Base-by-base conservation (phyloP, 805 yeast species). In the Grigorovia yakushimaensis region DNA sequence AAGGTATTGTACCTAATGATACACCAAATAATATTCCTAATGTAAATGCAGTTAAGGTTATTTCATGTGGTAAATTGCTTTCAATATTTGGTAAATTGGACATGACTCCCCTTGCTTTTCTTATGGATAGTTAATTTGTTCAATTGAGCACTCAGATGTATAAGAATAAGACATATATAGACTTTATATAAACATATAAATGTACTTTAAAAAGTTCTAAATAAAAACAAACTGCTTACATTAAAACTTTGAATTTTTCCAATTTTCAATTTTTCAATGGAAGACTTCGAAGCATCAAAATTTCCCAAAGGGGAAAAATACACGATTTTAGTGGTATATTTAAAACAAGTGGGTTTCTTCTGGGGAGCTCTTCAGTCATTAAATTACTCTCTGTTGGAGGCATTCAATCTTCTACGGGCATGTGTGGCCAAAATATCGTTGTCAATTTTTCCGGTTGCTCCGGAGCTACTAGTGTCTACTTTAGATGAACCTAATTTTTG, bases 1-100 rank as follows among this genome's bases (percentile, higher is more conserved):
- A 47, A 5, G 66, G 60, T 2, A 67, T 6, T 0, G 66, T 46
- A 0, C 68, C 66, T 0, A 68, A 5, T 0, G 72, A 60, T 1
- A 60, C 39, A 1, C 83, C 83, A 10, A 69, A 55, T 1, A 70
- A 23, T 0, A 60, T 48, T 1, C 83, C 84, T 2, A 78, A 55
- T 0, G 59, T 24, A 17, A 68, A 67, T 0, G 82, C 66, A 1
- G 79, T 77, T 1, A 62, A 47, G 0, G 78, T 63, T 3, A 77
- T 64, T 42, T 67, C 66, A 39, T 73, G 65, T 7, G 73, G 60
- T 13, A 74, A 70, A 49, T 77, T 76, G 21, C 59, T 57, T 7
- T 52, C 49, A 9, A 73, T 64, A 49, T 68, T 61, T 4, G 74
- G 69, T n/a, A 33, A n/a, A 33, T 33, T 33, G 6, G 37, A 33